phyloP scores from a whole-genome alignment of 495 filamentous ascomycete genomes.

The Glarea lozoyensis region DNA sequence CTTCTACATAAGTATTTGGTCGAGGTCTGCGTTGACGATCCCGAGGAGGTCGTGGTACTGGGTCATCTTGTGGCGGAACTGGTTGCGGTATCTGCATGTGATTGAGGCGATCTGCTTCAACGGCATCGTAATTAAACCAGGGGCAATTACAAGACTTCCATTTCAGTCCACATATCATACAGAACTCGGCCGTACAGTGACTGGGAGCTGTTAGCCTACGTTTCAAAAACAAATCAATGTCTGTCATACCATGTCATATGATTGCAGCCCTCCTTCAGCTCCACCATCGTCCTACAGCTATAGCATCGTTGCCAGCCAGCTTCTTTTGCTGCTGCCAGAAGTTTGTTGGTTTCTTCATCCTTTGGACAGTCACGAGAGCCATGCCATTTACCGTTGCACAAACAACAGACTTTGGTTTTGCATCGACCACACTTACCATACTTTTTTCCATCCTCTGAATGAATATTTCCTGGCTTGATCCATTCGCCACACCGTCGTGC shows the following conservation, averaged over 20 bases:
- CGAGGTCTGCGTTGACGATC: constrained; percentile 23
- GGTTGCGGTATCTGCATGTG: constrained; percentile 43
- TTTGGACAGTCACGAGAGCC: constrained; percentile 55
- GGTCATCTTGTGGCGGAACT: constrained; percentile 5
- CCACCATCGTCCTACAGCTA: constrained; percentile 66
- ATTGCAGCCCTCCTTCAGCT: constrained; percentile 73
- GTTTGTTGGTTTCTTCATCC: constrained; percentile 55
- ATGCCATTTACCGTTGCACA: constrained; percentile 69
- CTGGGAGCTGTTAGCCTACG: constrained; percentile 27
- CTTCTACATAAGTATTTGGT: constrained; percentile 42
- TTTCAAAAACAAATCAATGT: background rate
- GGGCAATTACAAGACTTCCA: constrained; percentile 82
- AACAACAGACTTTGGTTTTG: constrained; percentile 61
- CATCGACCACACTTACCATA: constrained; percentile 58
- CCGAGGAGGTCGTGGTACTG: constrained; percentile 3
- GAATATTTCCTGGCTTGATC: constrained; percentile 62
- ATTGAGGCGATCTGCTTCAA: constrained; percentile 48
- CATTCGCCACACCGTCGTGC: constrained; percentile 59
- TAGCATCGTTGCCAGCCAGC: constrained; percentile 72
- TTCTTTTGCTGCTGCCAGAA: constrained; percentile 58
- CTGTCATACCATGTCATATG: constrained; percentile 70
- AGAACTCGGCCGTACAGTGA: constrained; percentile 74
- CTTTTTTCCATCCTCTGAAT: constrained; percentile 39
- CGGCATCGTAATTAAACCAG: constrained; percentile 60
- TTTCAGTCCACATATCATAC: constrained; percentile 66